A percentile compares a stretch with the other conserved stretches of the same genome.
Conservation (phyloP, 2,329 filamentous ascomycete genomes). For the Periconia digitata region DNA sequence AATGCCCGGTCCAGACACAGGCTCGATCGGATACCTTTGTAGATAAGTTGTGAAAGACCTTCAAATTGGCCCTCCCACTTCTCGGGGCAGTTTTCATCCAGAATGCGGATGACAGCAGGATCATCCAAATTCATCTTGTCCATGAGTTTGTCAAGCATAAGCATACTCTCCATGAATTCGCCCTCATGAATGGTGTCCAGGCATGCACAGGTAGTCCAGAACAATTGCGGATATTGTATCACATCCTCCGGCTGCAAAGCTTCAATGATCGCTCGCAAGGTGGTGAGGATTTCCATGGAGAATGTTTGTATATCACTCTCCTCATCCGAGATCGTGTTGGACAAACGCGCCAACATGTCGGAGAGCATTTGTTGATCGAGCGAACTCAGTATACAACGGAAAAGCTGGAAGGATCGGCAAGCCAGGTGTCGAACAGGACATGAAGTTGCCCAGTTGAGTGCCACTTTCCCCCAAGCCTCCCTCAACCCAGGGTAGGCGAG, state of each 20-base stretch:
- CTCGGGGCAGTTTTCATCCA: conserved; percentile 77
- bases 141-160: conserved; percentile 86
- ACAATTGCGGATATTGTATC: conserved; percentile 88
- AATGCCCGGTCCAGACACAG: conserved; percentile 78
- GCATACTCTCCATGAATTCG: conserved; percentile 87
- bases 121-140: conserved; percentile 80
- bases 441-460: conserved; percentile 92
- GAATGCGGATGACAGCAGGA: conserved; percentile 65
- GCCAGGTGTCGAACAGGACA: conserved; percentile 94
- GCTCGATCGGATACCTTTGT: conserved; percentile 90
- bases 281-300: conserved; percentile 96
- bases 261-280: conserved; percentile 84
- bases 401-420: conserved; percentile 96
- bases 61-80: conserved; percentile 90
- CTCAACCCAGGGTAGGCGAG: conserved; percentile 82
- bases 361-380: conserved; percentile 92
- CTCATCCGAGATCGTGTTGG: conserved; percentile 95
- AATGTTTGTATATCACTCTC: conserved; percentile 93
- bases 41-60: conserved; percentile 80
- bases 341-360: conserved; percentile 92
- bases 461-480: conserved; percentile 87
- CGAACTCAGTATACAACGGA: conserved; percentile 87
- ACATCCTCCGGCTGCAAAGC: conserved; percentile 80
- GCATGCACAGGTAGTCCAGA: conserved; percentile 97
- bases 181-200: conserved; percentile 95